Evolutionary conservation across 306 rosid species (phyloP).

Genomic region (Prosopis cineraria): DNA sequence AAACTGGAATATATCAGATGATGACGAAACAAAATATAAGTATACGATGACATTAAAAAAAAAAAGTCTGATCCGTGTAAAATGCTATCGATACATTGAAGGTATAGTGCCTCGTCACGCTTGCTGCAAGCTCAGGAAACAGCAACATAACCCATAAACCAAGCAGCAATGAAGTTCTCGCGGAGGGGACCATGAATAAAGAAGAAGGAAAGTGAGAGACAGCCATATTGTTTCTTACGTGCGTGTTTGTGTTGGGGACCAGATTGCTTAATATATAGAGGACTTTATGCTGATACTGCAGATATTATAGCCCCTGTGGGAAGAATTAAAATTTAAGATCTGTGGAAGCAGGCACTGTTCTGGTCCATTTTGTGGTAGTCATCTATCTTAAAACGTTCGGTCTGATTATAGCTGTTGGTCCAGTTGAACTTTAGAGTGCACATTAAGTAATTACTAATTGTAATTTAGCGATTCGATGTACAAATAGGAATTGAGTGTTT

Average conservation of each 20-base stretch:
- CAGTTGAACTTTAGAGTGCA: slow-evolving; percentile 79
- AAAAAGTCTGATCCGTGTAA: slow-evolving; percentile 5
- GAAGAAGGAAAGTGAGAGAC: slow-evolving; percentile 28
- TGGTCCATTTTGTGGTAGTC: slow-evolving; percentile 26
- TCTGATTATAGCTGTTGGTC: slow-evolving; percentile 58
- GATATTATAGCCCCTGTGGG: neutral
- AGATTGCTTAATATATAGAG: slow-evolving; percentile 5
- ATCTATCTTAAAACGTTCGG: slow-evolving; percentile 22
- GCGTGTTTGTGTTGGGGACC: slow-evolving; percentile 16
- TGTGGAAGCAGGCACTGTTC: neutral
- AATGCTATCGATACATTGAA: slow-evolving; percentile 58
- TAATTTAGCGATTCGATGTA: slow-evolving; percentile 23
- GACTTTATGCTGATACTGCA: neutral
- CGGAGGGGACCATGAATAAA: slow-evolving; percentile 1
- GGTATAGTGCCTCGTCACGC: slow-evolving; percentile 73
- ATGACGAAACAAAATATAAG: neutral
- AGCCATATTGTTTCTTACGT: slow-evolving; percentile 40
- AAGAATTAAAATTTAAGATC: neutral
- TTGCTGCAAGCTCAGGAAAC: slow-evolving; percentile 51
- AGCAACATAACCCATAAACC: slow-evolving; percentile 35
- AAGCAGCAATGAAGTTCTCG: slow-evolving; percentile 37
- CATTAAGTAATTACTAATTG: slow-evolving; percentile 58
- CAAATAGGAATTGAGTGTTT: slow-evolving; percentile 22
- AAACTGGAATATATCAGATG: neutral
- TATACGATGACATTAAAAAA: neutral